Evolutionary conservation across 2,329 filamentous ascomycete species (phyloP).

Genomic region (Fusarium sororula): DNA sequence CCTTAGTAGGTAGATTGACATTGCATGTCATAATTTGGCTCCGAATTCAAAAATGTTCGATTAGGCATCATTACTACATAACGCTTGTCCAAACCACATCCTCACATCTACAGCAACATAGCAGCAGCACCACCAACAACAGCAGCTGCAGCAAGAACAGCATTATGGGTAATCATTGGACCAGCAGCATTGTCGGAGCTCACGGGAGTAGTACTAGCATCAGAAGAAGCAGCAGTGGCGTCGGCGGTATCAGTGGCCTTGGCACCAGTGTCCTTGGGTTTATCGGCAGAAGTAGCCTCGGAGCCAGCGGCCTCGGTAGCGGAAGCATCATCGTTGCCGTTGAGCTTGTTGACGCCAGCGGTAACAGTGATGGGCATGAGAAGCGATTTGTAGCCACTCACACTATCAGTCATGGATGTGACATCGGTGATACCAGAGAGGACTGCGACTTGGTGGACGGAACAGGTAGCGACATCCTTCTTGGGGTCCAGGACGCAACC

Average conservation of each 20-base stretch:
- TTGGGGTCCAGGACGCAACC: conserved; percentile 41
- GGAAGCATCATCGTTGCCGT: conserved; percentile 17
- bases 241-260: conserved; percentile 13
- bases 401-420: neutral
- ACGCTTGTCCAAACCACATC: neutral
- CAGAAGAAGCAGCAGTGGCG: conserved; percentile 5
- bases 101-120: conserved; percentile 45
- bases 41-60: conserved; percentile 2
- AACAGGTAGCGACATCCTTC: conserved; percentile 41
- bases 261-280: conserved; percentile 23
- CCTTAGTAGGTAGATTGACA: neutral
- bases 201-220: conserved; percentile 26
- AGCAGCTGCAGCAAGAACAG: conserved; percentile 48
- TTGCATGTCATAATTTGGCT: neutral
- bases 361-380: conserved; percentile 49
- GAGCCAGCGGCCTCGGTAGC: conserved; percentile 12
- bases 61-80: conserved; percentile 9
- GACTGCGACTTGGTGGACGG: neutral
- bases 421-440: neutral
- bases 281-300: conserved; percentile 28
- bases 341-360: conserved; percentile 50
- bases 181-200: conserved; percentile 44
- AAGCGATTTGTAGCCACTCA: conserved; percentile 24
- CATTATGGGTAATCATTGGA: conserved; percentile 47
- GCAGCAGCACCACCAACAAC: conserved; percentile 47